A percentile compares a stretch with the other conserved stretches of the same genome.
These are phyloP conservation scores for Saccharomycopsis malanga DNA, from an alignment of 805 yeast genomes.

Conservation along the genomic window DNA sequence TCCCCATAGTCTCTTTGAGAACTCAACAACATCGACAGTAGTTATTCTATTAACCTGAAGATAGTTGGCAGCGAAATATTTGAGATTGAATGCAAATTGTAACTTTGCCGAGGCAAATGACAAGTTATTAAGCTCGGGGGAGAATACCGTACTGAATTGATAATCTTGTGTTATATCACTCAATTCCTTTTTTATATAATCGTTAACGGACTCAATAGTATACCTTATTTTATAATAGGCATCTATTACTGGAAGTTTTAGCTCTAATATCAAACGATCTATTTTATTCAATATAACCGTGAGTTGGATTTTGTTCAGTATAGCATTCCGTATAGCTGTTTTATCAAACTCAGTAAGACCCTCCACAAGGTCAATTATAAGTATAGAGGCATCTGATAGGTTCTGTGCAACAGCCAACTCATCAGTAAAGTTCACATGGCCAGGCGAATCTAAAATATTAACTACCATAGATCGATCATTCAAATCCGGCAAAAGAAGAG, in stretches of 20 bases:
- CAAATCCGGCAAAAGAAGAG: constrained; percentile 50
- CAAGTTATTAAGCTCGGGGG: constrained; percentile 63
- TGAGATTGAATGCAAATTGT: constrained; percentile 57
- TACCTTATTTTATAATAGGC: constrained; percentile 61
- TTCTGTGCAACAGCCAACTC: constrained; percentile 55
- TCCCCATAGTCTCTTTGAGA: constrained; percentile 71
- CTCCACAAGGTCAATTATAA: constrained; percentile 81
- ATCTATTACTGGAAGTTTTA: constrained; percentile 67
- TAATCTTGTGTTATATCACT: constrained; percentile 26
- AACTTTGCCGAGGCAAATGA: constrained; percentile 65
- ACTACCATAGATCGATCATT: constrained; percentile 48
- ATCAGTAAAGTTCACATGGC: constrained; percentile 79
- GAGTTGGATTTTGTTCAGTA: constrained; percentile 45
- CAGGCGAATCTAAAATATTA: constrained; percentile 82
- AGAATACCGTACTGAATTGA: constrained; percentile 31
- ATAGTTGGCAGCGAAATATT: constrained; percentile 54
- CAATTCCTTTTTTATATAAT: constrained; percentile 32
- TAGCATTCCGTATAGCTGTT: constrained; percentile 43
- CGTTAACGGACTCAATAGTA: constrained; percentile 58
- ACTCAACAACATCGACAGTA: constrained; percentile 29
- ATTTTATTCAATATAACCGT: constrained; percentile 68
- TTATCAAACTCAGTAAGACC: constrained; percentile 61
- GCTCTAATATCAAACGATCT: constrained; percentile 78
- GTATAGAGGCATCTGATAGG: constrained; percentile 55
- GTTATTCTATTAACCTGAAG: constrained; percentile 24